Base-by-base conservation (phyloP, 495 filamentous ascomycete species). In the Aspergillus sparsus region DNA sequence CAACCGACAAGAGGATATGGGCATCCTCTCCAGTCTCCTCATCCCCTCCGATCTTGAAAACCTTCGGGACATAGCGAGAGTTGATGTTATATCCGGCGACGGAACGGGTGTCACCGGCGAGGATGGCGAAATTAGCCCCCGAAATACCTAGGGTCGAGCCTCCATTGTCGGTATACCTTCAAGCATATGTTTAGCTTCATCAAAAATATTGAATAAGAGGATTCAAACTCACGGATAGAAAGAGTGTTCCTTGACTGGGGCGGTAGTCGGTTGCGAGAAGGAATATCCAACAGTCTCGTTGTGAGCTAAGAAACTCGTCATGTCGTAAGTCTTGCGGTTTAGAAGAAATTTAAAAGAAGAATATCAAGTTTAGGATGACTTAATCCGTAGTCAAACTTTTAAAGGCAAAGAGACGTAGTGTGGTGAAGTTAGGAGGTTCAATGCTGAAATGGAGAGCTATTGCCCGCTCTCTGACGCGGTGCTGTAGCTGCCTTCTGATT, bases 41-140 rank as follows among this genome's bases (percentile, higher is more conserved):
- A 55, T 92, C 89, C 53, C 90, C 91, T 37, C 95, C 94, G 67
- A 98, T 96, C 77, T 89, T 91, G 85, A 95, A 98, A 41, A 98
- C 88, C 74, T 98, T 98, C 36, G 92, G 93, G 37, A 89, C 83
- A 78, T 89, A 92, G 53, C 94, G 89, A 32, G 92, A 91, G 81
- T 98, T 96, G 85, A 98, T 98, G 82, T 89, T 98, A 85, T 98
- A 98, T 71, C 94, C 94, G 42, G 88, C 86, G 46, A 93, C 96
- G 58, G 89, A 88, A 65, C 94, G 90, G 58, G 94, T 98, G 77
- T 98, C 94, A 73, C 94, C 94, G 46, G 94, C 94, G 70, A 98
- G 83, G 74, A 98, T 93, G 57, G 92, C 82, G 81, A 98, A 98
- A 77, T 94, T 89, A 70, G 87, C 86, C 65, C 94, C 94, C 36